These are phyloP conservation scores for Fraxinus sp. DNA, from an alignment of 305 asterid genomes.

Conservation along the genomic window DNA sequence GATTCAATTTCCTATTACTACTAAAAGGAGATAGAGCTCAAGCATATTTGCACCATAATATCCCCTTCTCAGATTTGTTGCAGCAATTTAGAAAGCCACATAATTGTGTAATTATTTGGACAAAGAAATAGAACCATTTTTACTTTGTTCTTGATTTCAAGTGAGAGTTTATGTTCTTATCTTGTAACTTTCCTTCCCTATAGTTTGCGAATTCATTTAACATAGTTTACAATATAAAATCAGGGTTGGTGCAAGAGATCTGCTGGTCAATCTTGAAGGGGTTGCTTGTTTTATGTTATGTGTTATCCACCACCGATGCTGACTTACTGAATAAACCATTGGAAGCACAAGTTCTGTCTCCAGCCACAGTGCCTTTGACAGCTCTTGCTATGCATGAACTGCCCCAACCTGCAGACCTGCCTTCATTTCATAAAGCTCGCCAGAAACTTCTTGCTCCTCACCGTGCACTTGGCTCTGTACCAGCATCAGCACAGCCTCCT, in stretches of 20 bases:
- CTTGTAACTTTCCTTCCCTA: not conserved
- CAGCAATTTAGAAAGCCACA: not conserved
- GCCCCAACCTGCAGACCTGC: slow-evolving; percentile 39
- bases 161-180: not conserved
- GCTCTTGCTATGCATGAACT: slow-evolving; percentile 38
- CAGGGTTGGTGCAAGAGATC: slow-evolving; percentile 48
- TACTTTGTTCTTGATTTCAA: not conserved
- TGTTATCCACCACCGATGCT: slow-evolving; percentile 44
- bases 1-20: not conserved
- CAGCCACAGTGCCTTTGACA: slow-evolving; percentile 33
- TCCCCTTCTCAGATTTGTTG: not conserved
- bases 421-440: slow-evolving; percentile 36
- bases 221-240: slow-evolving; percentile 31
- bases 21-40: not conserved
- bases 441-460: slow-evolving; percentile 36
- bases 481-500: slow-evolving; percentile 47
- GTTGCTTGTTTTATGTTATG: slow-evolving; percentile 49
- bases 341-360: slow-evolving; percentile 37
- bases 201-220: slow-evolving; percentile 13
- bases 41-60: not conserved
- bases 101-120: not conserved
- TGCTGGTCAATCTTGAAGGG: slow-evolving; percentile 42
- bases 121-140: not conserved
- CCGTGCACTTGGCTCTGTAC: slow-evolving; percentile 41
- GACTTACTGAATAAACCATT: slow-evolving; percentile 37